Conservation (phyloP, 2,329 filamentous ascomycete genomes). For the Orbilia javanica region DNA sequence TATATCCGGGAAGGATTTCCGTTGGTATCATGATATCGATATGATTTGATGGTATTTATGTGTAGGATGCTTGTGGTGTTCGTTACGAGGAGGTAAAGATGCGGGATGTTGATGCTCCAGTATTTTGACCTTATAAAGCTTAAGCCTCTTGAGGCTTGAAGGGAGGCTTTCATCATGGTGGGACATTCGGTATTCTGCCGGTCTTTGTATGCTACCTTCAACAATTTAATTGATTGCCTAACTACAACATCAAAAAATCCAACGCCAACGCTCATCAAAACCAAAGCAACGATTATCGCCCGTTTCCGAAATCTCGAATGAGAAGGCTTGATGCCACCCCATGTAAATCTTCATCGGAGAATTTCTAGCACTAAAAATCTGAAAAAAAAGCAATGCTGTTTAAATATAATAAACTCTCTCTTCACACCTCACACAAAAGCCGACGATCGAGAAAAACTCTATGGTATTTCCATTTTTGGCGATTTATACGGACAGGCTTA, state of each 20-base stretch:
- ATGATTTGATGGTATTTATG: neutral
- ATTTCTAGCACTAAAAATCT: neutral
- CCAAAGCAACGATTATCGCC: slow-evolving; percentile 8
- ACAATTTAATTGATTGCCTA: no score
- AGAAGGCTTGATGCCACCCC: no score
- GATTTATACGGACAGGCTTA: neutral
- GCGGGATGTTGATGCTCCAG: neutral
- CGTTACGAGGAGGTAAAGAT: neutral
- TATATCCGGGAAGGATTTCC: slow-evolving; percentile 1
- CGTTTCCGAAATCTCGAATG: neutral
- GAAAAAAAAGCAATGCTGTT: slow-evolving; percentile 10
- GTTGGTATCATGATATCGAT: slow-evolving; percentile 16
- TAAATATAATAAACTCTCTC: slow-evolving; percentile 12
- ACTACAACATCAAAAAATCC: slow-evolving; percentile 1
- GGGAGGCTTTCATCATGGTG: no score
- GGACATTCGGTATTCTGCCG: no score
- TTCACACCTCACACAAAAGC: neutral
- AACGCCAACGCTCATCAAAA: neutral
- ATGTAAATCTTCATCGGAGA: neutral
- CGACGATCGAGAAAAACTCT: slow-evolving; percentile 27
- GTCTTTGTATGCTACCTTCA: no score
- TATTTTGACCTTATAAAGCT: no score
- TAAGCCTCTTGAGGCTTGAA: no score
- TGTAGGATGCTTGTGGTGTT: neutral
- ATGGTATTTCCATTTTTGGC: slow-evolving; percentile 18